phyloP scores from a whole-genome alignment of 768 basidiomycete species.

The Lactarius vividus region DNA sequence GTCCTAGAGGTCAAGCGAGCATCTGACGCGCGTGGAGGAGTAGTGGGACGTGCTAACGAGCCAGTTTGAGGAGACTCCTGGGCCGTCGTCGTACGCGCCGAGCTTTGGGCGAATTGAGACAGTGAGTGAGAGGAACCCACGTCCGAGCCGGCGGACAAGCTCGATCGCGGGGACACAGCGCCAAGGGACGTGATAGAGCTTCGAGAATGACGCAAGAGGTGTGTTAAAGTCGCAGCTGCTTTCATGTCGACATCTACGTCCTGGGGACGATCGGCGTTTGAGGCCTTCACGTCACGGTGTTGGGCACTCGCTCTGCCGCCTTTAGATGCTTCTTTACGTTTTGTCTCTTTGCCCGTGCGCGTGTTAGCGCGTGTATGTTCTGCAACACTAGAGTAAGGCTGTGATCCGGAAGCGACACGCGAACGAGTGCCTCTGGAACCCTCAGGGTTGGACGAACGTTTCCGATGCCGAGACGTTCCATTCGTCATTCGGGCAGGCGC shows the following conservation, averaged over 20 bases:
- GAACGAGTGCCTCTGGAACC: constrained; percentile 14
- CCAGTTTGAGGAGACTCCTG: constrained; percentile 41
- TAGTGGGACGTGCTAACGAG: constrained; percentile 34
- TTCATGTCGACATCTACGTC: constrained; percentile 74
- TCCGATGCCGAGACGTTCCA: constrained; percentile 29
- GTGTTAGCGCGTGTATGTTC: constrained; percentile 28
- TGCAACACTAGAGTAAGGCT: constrained; percentile 24
- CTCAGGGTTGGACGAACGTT: constrained; percentile 28
- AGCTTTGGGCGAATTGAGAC: constrained; percentile 66
- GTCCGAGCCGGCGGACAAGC: constrained; percentile 66
- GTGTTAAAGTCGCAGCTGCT: constrained; percentile 77
- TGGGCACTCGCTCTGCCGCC: constrained; percentile 10
- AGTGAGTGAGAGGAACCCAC: constrained; percentile 58
- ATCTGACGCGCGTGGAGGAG: constrained; percentile 37
- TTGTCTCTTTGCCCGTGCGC: constrained; percentile 16
- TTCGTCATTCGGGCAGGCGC: constrained; percentile 41
- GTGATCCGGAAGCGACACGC: constrained; percentile 16
- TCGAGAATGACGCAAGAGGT: constrained; percentile 61
- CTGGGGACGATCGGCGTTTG: constrained; percentile 34
- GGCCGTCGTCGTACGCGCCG: constrained; percentile 49
- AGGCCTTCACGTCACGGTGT: constrained; percentile 12
- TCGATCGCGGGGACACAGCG: constrained; percentile 68
- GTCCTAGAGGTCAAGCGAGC: constrained; percentile 26
- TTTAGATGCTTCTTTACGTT: constrained; percentile 17
- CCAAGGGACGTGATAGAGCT: constrained; percentile 52